Evolutionary conservation across 495 filamentous ascomycete species (phyloP), one percentile per base, ranked within the genome.

Genomic region (Amorphotheca resinae): DNA sequence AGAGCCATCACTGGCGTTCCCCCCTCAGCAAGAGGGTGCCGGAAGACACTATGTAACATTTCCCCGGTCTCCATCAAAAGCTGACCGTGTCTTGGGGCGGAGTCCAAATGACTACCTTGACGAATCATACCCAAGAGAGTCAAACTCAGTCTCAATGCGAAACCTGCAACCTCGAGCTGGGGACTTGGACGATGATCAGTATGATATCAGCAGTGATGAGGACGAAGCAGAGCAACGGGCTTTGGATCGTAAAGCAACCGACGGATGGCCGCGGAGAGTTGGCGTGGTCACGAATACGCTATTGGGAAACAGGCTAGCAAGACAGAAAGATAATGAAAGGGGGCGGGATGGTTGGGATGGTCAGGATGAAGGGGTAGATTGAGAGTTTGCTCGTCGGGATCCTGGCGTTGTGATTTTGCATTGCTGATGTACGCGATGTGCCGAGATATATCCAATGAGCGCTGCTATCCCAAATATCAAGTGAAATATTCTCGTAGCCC

Each of bases 81-180:
- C 62, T 9, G 62, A 64, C 36, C 50, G 56, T 28, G 42, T 64
- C 6, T 36, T 64, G 8, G 62, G 62, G 12, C 50, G 59, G 31
- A 45, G 36, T 14, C 57, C 60, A 9, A 55, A 52, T 16, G 39
- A 48, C 1, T 60, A 62, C 38, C 45, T 42, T 1, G 61, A 62
- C 42, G 42, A 44, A 23, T 46, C 22, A 14, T 25, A 8, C 18
- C 18, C n/a, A 37, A 14, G 32, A 26, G 34, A 5, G n/a, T 26
- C 41, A 39, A 14, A 51, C 53, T 40, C 49, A 23, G 52, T 63
- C 6, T 56, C 54, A 18, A 48, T 64, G 50, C 52, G 56, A 39
- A 60, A 48, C 22, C 42, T 62, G 38, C 36, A 49, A 14, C 42
- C 50, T 14, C 33, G 41, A 17, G 32, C 25, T 21, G 9, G 11